Conservation (phyloP, 768 basidiomycete species). For the Boletus sp. region DNA sequence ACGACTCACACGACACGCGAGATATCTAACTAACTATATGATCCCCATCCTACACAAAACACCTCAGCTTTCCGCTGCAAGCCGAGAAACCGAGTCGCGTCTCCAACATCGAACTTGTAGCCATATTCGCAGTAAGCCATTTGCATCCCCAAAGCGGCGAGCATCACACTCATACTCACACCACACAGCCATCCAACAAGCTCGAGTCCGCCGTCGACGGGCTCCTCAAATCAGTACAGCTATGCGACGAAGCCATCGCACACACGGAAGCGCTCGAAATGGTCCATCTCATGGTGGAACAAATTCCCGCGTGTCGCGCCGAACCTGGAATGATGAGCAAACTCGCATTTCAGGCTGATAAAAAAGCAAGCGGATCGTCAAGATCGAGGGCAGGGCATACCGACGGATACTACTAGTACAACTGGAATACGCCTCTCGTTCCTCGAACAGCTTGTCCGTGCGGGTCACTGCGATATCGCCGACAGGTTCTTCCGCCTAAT, state of each 20-base stretch:
- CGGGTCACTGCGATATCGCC: too few relatives aligned
- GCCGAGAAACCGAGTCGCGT: constrained; percentile 50
- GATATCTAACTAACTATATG: constrained; percentile 1
- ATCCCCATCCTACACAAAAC: constrained; percentile 61
- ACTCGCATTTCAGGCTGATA: constrained; percentile 89
- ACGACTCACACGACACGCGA: constrained; percentile 10
- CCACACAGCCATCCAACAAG: constrained; percentile 69
- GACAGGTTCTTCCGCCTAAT: too few relatives aligned
- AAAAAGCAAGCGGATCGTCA: constrained; percentile 87
- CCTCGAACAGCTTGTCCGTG: too few relatives aligned
- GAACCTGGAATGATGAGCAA: constrained; percentile 89
- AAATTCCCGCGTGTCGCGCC: constrained; percentile 75
- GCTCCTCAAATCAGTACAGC: constrained; percentile 76
- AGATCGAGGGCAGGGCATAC: constrained; percentile 96
- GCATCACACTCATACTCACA: constrained; percentile 36
- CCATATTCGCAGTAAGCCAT: constrained; percentile 75
- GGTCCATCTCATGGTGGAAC: constrained; percentile 81
- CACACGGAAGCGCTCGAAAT: constrained; percentile 80
- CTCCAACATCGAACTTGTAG: constrained; percentile 75
- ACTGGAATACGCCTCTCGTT: too few relatives aligned
- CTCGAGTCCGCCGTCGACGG: constrained; percentile 83
- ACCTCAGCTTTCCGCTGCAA: constrained; percentile 85
- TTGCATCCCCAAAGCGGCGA: not conserved
- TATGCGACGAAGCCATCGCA: constrained; percentile 78
- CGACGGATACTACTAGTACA: constrained; percentile 53